phyloP scores from a whole-genome alignment of 2,329 filamentous ascomycete species.

The Penicillium sp. region DNA sequence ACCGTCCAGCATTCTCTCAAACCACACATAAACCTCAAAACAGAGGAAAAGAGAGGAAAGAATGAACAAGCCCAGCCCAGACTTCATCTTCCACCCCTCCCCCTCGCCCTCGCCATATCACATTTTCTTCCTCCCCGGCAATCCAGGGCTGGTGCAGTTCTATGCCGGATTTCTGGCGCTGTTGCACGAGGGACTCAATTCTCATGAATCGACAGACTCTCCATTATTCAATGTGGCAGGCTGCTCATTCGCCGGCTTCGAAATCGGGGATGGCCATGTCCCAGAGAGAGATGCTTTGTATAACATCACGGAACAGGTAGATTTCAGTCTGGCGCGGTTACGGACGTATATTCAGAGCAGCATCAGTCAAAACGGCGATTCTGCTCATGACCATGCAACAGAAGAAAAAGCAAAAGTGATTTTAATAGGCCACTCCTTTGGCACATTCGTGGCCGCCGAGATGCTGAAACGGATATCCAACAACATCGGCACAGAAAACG shows the following conservation, averaged over 20 bases:
- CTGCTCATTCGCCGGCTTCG: slow-evolving; percentile 9
- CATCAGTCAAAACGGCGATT: background rate
- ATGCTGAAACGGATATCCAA: slow-evolving; percentile 8
- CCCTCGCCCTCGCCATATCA: slow-evolving; percentile 4
- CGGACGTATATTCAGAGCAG: background rate
- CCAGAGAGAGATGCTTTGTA: background rate
- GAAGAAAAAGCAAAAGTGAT: slow-evolving; percentile 8
- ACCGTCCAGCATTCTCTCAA: no score
- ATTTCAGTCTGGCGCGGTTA: background rate
- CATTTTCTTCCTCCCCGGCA: slow-evolving; percentile 15
- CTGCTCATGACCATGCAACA: no score
- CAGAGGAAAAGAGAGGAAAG: background rate
- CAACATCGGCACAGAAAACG: background rate
- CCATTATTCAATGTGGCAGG: slow-evolving; percentile 5
- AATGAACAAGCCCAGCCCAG: background rate
- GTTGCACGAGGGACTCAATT: slow-evolving; percentile 6
- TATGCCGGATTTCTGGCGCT: slow-evolving; percentile 7
- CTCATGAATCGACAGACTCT: background rate
- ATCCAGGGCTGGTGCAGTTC: slow-evolving; percentile 13
- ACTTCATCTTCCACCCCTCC: background rate
- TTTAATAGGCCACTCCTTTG: slow-evolving; percentile 12
- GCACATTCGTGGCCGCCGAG: slow-evolving; percentile 12
- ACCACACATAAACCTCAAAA: no score
- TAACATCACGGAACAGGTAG: slow-evolving; percentile 10
- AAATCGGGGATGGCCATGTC: background rate